Evolutionary conservation across 352 stramenopile species (phyloP), one percentile per base, ranked within the genome.

Genomic region (Globisporangium viniferum): DNA sequence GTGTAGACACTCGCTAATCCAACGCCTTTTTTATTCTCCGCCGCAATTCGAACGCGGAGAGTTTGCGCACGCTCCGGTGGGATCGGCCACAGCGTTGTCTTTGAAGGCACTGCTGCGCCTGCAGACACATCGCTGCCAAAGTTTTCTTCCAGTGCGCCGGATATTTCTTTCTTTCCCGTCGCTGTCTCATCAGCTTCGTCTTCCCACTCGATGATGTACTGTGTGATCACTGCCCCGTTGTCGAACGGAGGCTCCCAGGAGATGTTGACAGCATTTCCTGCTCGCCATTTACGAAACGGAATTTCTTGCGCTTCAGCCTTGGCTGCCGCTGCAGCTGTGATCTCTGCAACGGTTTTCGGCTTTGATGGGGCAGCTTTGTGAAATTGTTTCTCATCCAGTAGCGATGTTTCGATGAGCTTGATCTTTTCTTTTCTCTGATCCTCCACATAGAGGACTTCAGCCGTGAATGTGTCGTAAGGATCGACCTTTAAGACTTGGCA

Each of bases 191-290:
- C 76, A 27, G 61, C 73, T 44, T 88, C 80, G 27, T 88, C 80
- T 35, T 80, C 79, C 87, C 87, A 94, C 54, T 94, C 87, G 4
- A 93, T 62, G 5, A 83, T 53, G 44, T 91, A 94, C 62, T 89
- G 77, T 8, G 73, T 84, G 56, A 94, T 89, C 0, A 68, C 18
- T 20, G 82, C 73, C 0, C 87, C 87, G 56, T 92, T 92, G 39
- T 90, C 76, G 6, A 76, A 15, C 44, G 87, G 87, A 2, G 77
- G 69, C n/a, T 89, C 77, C 87, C 87, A 94, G n/a, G 56, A 18
- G 22, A 94, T 73, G 54, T 93, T 82, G 10, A 89, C 80, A 8
- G 87, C 87, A 44, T 90, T 91, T 4, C 87, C 85, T 20, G 84
- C 83, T 41, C 73, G 58, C 87, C 87, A 94, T 8, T 72, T 70